Conservation (phyloP, 1,139 yeast genomes). For the Zygosaccharomyces pseudobailii region DNA sequence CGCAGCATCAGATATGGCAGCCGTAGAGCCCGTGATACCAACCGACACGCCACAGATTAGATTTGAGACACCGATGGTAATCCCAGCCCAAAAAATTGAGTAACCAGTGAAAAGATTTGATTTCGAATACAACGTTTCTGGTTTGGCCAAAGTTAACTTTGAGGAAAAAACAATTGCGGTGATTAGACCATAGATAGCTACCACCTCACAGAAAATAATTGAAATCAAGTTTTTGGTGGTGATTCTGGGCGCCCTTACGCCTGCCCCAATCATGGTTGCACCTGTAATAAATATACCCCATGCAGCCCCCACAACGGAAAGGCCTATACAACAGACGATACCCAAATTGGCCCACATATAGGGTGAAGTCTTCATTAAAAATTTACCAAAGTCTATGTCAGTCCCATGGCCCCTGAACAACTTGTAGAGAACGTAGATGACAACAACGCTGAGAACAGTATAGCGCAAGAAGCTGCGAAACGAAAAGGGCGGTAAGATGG, state of each 20-base stretch:
- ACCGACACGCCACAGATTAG: conserved; percentile 96
- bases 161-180: conserved; percentile 97
- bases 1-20: conserved; percentile 97
- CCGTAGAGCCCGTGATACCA: conserved; percentile 96
- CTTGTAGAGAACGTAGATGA: conserved; percentile 47
- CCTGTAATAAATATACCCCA: conserved; percentile 99
- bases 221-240: conserved; percentile 95
- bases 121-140: conserved; percentile 58
- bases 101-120: conserved; percentile 90
- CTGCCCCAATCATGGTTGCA: conserved; percentile 92
- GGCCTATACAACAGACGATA: conserved; percentile 86
- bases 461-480: conserved; percentile 17
- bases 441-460: conserved; percentile 19
- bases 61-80: conserved; percentile 91
- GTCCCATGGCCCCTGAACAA: conserved; percentile 91
- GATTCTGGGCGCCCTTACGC: conserved; percentile 95
- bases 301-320: conserved; percentile 96
- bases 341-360: conserved; percentile 97
- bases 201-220: conserved; percentile 98
- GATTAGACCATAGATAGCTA: conserved; percentile 95
- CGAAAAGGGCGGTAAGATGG: conserved; percentile 15
- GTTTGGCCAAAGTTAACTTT: conserved; percentile 71
- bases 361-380: conserved; percentile 82
- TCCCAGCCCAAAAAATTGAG: conserved; percentile 96
- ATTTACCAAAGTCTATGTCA: conserved; percentile 82